Conservation (phyloP, 1,284 basidiomycete species). For the Cryptococcus sp. region DNA sequence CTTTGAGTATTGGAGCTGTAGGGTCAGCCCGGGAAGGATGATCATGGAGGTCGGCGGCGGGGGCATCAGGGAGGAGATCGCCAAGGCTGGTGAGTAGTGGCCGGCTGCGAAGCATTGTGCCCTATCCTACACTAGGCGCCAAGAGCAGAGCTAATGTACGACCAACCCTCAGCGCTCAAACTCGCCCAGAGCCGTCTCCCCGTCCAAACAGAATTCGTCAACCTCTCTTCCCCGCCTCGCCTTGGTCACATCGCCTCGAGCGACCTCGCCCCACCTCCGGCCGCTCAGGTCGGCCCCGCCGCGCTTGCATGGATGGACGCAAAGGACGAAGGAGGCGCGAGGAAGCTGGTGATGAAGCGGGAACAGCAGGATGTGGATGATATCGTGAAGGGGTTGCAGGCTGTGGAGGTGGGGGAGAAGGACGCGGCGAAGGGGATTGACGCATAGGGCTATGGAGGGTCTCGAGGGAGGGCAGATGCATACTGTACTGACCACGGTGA, state of each 20-base stretch:
- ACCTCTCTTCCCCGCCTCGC: slow-evolving; percentile 65
- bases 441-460: slow-evolving; percentile 2
- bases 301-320: slow-evolving; percentile 24
- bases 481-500: too few relatives aligned
- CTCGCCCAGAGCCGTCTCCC: slow-evolving; percentile 89
- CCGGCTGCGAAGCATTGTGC: neutral
- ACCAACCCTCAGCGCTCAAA: slow-evolving; percentile 63
- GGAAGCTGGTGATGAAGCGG: slow-evolving; percentile 53
- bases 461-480: too few relatives aligned
- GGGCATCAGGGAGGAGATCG: slow-evolving; percentile 87
- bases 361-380: slow-evolving; percentile 75
- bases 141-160: too few relatives aligned
- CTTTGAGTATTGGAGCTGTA: slow-evolving; percentile 97
- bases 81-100: slow-evolving; percentile 70
- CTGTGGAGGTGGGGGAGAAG: neutral
- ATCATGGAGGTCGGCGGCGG: slow-evolving; percentile 92
- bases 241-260: slow-evolving; percentile 58
- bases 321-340: slow-evolving; percentile 25
- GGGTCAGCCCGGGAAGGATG: slow-evolving; percentile 86
- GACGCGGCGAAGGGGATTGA: slow-evolving; percentile 10
- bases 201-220: slow-evolving; percentile 84
- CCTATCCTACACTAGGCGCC: neutral
- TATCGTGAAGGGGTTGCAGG: slow-evolving; percentile 5
- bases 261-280: slow-evolving; percentile 26
- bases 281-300: slow-evolving; percentile 25